phyloP scores from a whole-genome alignment of 2,329 filamentous ascomycete genomes.

The Fusarium praegraminearum region DNA sequence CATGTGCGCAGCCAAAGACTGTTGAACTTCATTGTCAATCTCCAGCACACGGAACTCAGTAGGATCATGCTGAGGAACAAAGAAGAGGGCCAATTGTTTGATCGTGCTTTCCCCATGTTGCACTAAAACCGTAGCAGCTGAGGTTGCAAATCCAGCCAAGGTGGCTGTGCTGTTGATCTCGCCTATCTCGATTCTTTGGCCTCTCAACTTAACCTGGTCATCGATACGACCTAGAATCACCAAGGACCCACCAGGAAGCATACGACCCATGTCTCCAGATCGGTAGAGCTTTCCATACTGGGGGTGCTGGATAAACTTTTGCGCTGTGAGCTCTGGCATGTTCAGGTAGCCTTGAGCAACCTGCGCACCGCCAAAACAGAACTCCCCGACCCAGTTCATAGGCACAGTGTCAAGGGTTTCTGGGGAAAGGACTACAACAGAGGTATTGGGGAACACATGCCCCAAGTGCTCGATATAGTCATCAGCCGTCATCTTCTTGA shows the following conservation, averaged over 20 bases:
- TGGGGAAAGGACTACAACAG: constrained; percentile 71
- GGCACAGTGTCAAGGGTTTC: constrained; percentile 68
- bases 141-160: constrained; percentile 62
- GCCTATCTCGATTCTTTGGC: constrained; percentile 81
- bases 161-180: constrained; percentile 77
- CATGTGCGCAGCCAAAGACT: constrained; percentile 66
- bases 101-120: constrained; percentile 53
- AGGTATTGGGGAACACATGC: constrained; percentile 78
- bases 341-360: constrained; percentile 81
- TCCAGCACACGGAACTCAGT: constrained; percentile 54
- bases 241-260: constrained; percentile 81
- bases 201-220: constrained; percentile 84
- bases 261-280: constrained; percentile 83
- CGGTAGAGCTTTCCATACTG: constrained; percentile 80
- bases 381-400: constrained; percentile 79
- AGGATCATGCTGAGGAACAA: constrained; percentile 60
- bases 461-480: constrained; percentile 83
- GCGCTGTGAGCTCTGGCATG: constrained; percentile 68
- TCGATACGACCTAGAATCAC: constrained; percentile 79
- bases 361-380: constrained; percentile 89
- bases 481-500: constrained; percentile 69
- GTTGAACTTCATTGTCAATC: constrained; percentile 52
- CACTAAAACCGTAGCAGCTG: constrained; percentile 74
- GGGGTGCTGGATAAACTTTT: constrained; percentile 77
- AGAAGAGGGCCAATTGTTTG: constrained; percentile 76